Conservation (phyloP, 2,329 filamentous ascomycete genomes). For the Plectosphaerella plurivora region DNA sequence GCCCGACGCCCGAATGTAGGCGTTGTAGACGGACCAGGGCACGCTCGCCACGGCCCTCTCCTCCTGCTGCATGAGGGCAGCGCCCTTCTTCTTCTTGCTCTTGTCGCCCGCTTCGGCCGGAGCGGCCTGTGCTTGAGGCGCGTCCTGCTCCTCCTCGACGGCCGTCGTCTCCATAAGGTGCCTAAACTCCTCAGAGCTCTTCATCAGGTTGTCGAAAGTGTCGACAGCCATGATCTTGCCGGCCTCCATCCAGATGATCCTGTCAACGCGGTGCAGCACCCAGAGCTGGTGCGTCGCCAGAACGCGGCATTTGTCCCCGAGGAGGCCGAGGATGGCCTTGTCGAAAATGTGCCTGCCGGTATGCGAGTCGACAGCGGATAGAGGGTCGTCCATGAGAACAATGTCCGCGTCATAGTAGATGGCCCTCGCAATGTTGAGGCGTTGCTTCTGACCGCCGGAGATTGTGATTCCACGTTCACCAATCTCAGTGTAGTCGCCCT, state of each 20-base stretch:
- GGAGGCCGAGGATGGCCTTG: slow-evolving; percentile 82
- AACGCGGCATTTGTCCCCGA: slow-evolving; percentile 85
- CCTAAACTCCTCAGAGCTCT: slow-evolving; percentile 70
- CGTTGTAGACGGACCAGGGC: slow-evolving; percentile 72
- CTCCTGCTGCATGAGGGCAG: slow-evolving; percentile 66
- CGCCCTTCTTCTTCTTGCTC: slow-evolving; percentile 52
- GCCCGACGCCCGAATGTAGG: slow-evolving; percentile 74
- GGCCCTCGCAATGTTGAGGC: slow-evolving; percentile 85
- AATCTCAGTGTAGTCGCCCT: slow-evolving; percentile 86
- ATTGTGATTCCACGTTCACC: slow-evolving; percentile 94
- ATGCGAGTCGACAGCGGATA: slow-evolving; percentile 66
- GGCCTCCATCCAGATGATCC: slow-evolving; percentile 89
- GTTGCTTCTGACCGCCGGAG: slow-evolving; percentile 91
- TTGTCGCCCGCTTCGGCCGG: slow-evolving; percentile 37
- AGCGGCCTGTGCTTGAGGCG: slow-evolving; percentile 30
- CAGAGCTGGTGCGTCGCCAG: slow-evolving; percentile 94
- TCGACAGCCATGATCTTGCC: slow-evolving; percentile 81
- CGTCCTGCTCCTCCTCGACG: slow-evolving; percentile 59
- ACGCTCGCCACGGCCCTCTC: slow-evolving; percentile 73
- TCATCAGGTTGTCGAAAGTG: slow-evolving; percentile 86
- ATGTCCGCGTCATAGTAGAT: slow-evolving; percentile 68
- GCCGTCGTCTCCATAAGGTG: slow-evolving; percentile 83
- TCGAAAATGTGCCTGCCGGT: slow-evolving; percentile 81
- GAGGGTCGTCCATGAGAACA: slow-evolving; percentile 64
- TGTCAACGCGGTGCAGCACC: slow-evolving; percentile 83